A percentile compares a stretch with the other conserved stretches of the same genome.
Evolutionary conservation across 768 basidiomycete genomes (phyloP).

Genomic region (Agaricus blazei): DNA sequence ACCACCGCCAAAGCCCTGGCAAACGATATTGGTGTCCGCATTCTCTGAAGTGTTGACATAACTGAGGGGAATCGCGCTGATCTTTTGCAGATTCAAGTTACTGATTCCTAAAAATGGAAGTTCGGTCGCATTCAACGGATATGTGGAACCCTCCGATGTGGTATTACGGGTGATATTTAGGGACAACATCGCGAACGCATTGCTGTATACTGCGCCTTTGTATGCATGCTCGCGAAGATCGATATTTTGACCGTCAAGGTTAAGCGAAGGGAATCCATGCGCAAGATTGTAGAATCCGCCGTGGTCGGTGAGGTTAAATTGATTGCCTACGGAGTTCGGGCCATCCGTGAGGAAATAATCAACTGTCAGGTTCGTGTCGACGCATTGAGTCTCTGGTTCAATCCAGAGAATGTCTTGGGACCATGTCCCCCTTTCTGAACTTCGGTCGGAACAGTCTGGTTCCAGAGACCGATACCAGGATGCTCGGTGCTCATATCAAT

Average conservation of each 20-base stretch:
- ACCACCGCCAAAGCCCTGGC: conserved; percentile 15
- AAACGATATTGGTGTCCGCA: not conserved
- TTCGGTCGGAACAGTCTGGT: not conserved
- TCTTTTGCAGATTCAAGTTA: not conserved
- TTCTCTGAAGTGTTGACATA: not conserved
- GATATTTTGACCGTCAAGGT: conserved; percentile 17
- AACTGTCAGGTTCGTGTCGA: conserved; percentile 18
- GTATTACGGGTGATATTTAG: conserved; percentile 15
- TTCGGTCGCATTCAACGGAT: not conserved
- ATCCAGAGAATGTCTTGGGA: conserved; percentile 20
- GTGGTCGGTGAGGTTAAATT: conserved; percentile 15
- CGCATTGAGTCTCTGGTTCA: conserved; percentile 19
- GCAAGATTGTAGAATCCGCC: conserved; percentile 17
- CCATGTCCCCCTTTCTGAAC: conserved; percentile 12
- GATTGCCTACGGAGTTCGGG: not conserved
- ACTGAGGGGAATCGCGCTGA: not conserved
- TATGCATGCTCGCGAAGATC: conserved; percentile 16
- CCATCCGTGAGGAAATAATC: conserved; percentile 12
- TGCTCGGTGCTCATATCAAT: conserved; percentile 15
- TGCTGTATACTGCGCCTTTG: conserved; percentile 18
- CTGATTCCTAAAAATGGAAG: not conserved
- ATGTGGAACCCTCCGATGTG: conserved; percentile 12
- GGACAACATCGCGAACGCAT: conserved; percentile 11
- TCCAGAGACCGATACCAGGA: conserved; percentile 12
- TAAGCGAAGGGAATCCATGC: conserved; percentile 7